Base-by-base conservation (phyloP, 225 moss, liverwort and hornwort species). In the Antitrichia curtipendula region DNA sequence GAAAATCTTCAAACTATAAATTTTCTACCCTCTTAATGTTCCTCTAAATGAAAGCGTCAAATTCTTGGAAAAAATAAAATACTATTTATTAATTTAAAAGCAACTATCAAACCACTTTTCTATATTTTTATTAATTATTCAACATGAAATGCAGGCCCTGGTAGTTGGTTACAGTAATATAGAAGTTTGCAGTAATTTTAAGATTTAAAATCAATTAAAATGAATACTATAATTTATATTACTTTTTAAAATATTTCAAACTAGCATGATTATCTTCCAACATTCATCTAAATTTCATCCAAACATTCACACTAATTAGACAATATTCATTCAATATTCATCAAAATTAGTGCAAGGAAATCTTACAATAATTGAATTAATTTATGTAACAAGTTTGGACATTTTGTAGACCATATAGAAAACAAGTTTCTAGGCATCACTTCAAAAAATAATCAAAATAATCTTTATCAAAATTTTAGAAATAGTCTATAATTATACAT, bases 31-130 rank as follows among this genome's bases (percentile, higher is more conserved):
- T 28, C 8, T 18, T 16, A 28, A 16, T 28, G 2, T 10, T n/a
- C n/a, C n/a, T n/a, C n/a, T n/a, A n/a, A n/a, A n/a, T n/a, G n/a
- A n/a, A n/a, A n/a, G n/a, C n/a, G n/a, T n/a, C 10, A 9, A 65
- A 36, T 19, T 36, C 11, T 29, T 31, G 31, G 6, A 8, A 16
- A 8, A 62, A 31, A 7, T 61, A 3, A 29, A 61, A 27, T 27
- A n/a, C n/a, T n/a, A 6, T 59, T 59, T 56, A 56, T 22, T 22
- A 9, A 56, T 22, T 9, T 22, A 9, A 22, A 54, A 56, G 56
- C 5, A 10, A 61, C 7, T 14, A 1, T 1, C 4, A 4, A 61
- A 29, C 2, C 0, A 31, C 2, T 31, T 8, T 63, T 8, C 2
- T 9, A 32, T 45, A 63, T 16, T 63, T 63, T 17, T 5, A 9